phyloP scores from a whole-genome alignment of 2,329 filamentous ascomycete genomes.

The Colletotrichum caudatum region DNA sequence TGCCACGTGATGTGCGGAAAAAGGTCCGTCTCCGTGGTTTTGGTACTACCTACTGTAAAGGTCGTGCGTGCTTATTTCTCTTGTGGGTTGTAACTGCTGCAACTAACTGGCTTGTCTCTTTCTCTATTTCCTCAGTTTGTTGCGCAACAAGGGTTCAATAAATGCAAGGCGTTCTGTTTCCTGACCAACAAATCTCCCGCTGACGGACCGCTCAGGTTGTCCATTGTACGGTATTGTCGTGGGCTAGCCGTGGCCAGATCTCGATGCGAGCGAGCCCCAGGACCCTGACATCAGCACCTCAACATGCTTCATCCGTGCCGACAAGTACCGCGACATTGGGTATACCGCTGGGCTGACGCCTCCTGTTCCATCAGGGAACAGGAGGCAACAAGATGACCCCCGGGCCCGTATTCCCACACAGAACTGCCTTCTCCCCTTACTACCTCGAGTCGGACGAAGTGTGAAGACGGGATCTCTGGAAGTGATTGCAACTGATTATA shows the following conservation, averaged over 20 bases:
- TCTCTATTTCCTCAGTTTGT: background rate
- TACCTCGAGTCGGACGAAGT: constrained; percentile 26
- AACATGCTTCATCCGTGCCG: constrained; percentile 27
- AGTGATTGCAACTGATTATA: constrained; percentile 31
- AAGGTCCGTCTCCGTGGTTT: constrained; percentile 1
- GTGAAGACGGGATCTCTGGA: constrained; percentile 13
- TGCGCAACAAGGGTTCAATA: background rate
- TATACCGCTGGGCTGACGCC: constrained; percentile 26
- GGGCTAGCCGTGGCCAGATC: constrained; percentile 35
- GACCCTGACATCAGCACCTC: constrained; percentile 40
- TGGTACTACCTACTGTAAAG: background rate
- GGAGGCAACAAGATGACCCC: constrained; percentile 23
- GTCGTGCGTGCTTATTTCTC: background rate
- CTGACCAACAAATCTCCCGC: constrained; percentile 1
- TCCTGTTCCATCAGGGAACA: constrained; percentile 13
- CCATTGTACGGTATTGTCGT: background rate
- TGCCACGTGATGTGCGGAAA: constrained; percentile 28
- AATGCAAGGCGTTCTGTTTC: constrained; percentile 7
- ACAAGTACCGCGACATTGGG: constrained; percentile 34
- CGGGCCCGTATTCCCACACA: constrained; percentile 37
- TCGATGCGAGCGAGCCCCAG: constrained; percentile 38
- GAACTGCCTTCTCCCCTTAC: constrained; percentile 21
- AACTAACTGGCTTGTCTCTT: background rate
- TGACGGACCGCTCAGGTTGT: background rate
- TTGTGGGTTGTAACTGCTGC: background rate